A percentile compares a stretch with the other conserved stretches of the same genome.
These are phyloP conservation scores for Carex myosuroides DNA, from an alignment of 176 grass and related monocot genomes.

Conservation along the genomic window DNA sequence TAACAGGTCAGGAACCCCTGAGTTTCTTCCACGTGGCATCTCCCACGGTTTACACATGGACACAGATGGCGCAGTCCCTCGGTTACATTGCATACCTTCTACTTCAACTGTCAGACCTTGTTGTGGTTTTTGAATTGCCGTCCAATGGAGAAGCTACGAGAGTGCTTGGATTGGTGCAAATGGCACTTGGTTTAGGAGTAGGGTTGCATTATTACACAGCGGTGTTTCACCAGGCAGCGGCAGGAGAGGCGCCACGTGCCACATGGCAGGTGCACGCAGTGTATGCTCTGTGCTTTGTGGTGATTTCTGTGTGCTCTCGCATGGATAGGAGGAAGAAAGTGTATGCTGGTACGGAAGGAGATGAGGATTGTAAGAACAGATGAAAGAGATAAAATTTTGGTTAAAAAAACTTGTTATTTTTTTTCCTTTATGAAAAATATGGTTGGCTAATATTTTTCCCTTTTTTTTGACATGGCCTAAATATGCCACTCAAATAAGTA, in stretches of 20 bases:
- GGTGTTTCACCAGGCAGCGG: slow-evolving; percentile 72
- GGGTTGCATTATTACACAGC: slow-evolving; percentile 87
- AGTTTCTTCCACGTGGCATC: slow-evolving; percentile 81
- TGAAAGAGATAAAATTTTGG: slow-evolving; percentile 19
- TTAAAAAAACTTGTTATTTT: not conserved
- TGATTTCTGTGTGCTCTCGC: slow-evolving; percentile 72
- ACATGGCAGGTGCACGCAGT: slow-evolving; percentile 82
- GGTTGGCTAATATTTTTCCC: not conserved
- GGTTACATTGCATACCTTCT: slow-evolving; percentile 70
- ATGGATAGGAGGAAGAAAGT: slow-evolving; percentile 80
- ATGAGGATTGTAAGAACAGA: slow-evolving; percentile 80
- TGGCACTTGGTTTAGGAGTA: slow-evolving; percentile 70
- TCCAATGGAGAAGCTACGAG: slow-evolving; percentile 27
- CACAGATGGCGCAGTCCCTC: slow-evolving; percentile 78
- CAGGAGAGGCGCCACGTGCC: slow-evolving; percentile 49
- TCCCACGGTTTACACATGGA: slow-evolving; percentile 68
- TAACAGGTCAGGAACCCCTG: slow-evolving; percentile 68
- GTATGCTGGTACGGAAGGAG: slow-evolving; percentile 35
- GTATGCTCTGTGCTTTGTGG: slow-evolving; percentile 69
- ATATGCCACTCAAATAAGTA: not conserved
- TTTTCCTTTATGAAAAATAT: not conserved
- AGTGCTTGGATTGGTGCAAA: slow-evolving; percentile 62
- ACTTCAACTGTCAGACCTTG: slow-evolving; percentile 73
- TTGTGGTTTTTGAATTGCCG: slow-evolving; percentile 45
- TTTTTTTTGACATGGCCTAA: not conserved